Evolutionary conservation across 257 asterid species (phyloP), one percentile per base, ranked within the genome.

Genomic region (Eustoma russellianum): DNA sequence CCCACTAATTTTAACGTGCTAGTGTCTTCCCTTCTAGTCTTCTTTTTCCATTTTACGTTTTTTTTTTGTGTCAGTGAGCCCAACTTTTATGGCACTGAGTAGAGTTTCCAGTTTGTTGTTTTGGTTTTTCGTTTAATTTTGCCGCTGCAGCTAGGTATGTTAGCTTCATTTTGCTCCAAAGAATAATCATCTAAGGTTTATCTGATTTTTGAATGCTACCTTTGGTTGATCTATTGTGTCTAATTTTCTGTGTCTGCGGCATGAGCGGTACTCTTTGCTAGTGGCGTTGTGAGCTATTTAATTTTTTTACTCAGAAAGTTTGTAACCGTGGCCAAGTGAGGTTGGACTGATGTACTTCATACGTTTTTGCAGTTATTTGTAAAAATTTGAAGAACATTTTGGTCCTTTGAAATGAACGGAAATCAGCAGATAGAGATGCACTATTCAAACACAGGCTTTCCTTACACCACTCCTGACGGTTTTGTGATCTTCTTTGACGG

Each of bases 381-480:
- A 49, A 53, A 33, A 16, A 53, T 46, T 50, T 35, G 41, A 18
- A 60, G 64, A 46, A 63, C 33, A 24, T 12, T 14, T 41, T 50
- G 61, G 41, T 16, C 46, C 49, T 13, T 14, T 41, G 64, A 55
- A 66, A 88, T 81, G 93, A 79, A 74, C 53, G 87, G 65, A 44
- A 67, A 84, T 67, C 79, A 72, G 19, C 80, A 69, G 33, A 53
- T 69, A 64, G 83, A 71, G 71, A 64, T 72, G 67, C 88, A 77
- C 60, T 78, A 82, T 66, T 63, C 75, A 66, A 76, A 76, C 34
- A 34, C 61, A 10, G 83, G 88, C 44, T 84, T 61, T 67, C 74
- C 79, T 46, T 84, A 79, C 69, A 77, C 79, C 46, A 70, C 70
- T 18, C 55, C 87, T 6, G 80, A 78, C 60, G 72, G 77, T 60